phyloP scores from a whole-genome alignment of 768 basidiomycete species.

The Vararia minispora region DNA sequence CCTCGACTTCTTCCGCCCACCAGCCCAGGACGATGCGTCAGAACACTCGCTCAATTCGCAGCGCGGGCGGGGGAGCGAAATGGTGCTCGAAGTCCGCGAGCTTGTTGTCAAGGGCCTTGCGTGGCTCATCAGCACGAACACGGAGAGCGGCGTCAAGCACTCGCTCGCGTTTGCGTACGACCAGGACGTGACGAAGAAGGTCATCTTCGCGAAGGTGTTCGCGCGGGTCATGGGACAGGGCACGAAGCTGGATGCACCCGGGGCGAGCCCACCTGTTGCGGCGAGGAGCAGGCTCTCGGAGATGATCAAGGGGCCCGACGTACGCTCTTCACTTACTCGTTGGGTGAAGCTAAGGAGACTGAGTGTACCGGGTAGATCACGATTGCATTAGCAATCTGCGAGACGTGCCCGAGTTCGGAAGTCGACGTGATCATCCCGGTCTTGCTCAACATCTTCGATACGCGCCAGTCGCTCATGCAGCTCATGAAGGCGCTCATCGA shows the following conservation, averaged over 20 bases:
- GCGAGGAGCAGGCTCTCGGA: slow-evolving; percentile 24
- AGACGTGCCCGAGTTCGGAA: slow-evolving; percentile 69
- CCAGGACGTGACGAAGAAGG: slow-evolving; percentile 52
- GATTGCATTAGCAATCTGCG: slow-evolving; percentile 77
- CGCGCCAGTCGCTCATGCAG: slow-evolving; percentile 54
- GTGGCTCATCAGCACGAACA: slow-evolving; percentile 73
- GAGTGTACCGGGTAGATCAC: slow-evolving; percentile 39
- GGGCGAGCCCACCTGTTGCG: slow-evolving; percentile 21
- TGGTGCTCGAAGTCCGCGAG: slow-evolving; percentile 61
- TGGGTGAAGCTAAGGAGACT: not conserved
- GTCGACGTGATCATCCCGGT: slow-evolving; percentile 80
- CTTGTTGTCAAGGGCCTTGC: slow-evolving; percentile 72
- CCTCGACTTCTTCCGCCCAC: too few species aligned
- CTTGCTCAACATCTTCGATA: slow-evolving; percentile 79
- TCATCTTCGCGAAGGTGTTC: slow-evolving; percentile 79
- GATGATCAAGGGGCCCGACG: slow-evolving; percentile 64
- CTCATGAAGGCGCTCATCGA: slow-evolving; percentile 81
- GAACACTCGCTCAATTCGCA: too few species aligned
- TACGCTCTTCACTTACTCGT: slow-evolving; percentile 23
- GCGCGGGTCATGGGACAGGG: slow-evolving; percentile 72
- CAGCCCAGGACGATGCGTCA: slow-evolving; percentile 36
- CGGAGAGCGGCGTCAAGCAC: slow-evolving; percentile 83
- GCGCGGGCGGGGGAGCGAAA: slow-evolving; percentile 45
- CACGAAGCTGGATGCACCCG: slow-evolving; percentile 60
- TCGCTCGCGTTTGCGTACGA: slow-evolving; percentile 75